These are phyloP conservation scores for Ilyonectria mors-panacis DNA, from an alignment of 2,329 filamentous ascomycete species.

Conservation along the genomic window DNA sequence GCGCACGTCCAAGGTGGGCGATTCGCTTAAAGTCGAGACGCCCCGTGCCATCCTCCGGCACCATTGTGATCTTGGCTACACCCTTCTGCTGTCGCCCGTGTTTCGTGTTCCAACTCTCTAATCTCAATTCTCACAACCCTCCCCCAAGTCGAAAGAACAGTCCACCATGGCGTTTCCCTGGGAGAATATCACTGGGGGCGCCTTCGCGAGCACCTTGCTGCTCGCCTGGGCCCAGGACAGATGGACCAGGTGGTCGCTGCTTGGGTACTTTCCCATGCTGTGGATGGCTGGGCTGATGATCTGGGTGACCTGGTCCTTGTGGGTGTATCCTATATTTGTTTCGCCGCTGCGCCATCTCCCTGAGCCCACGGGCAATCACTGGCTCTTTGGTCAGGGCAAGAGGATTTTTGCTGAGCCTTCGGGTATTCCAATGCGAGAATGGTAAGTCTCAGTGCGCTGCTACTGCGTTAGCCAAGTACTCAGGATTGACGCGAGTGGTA, in stretches of 20 bases:
- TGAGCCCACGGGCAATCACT: conserved; percentile 59
- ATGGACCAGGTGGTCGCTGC: conserved; percentile 52
- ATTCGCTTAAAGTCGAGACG: conserved; percentile 43
- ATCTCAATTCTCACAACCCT: not conserved
- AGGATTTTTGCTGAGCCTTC: conserved; percentile 57
- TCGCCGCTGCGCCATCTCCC: conserved; percentile 67
- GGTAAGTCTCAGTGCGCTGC: conserved; percentile 54
- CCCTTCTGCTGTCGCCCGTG: conserved; percentile 32
- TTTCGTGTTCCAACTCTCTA: conserved; percentile 19
- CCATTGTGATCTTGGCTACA: conserved; percentile 17
- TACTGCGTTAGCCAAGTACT: not conserved
- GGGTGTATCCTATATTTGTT: conserved; percentile 65
- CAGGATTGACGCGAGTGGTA: conserved; percentile 52
- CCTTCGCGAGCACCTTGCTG: conserved; percentile 43
- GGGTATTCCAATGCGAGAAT: conserved; percentile 63
- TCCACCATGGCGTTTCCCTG: conserved; percentile 43
- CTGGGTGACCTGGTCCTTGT: conserved; percentile 59
- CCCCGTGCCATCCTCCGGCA: conserved; percentile 34
- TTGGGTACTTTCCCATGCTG: conserved; percentile 52
- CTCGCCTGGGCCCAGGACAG: conserved; percentile 37
- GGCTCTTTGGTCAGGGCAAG: conserved; percentile 64
- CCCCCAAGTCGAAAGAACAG: not conserved
- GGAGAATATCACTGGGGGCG: conserved; percentile 43
- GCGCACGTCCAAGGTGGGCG: conserved; percentile 32
- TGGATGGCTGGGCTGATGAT: conserved; percentile 55